phyloP scores from a whole-genome alignment of 2,329 filamentous ascomycete genomes.

The Colletotrichum sp. region DNA sequence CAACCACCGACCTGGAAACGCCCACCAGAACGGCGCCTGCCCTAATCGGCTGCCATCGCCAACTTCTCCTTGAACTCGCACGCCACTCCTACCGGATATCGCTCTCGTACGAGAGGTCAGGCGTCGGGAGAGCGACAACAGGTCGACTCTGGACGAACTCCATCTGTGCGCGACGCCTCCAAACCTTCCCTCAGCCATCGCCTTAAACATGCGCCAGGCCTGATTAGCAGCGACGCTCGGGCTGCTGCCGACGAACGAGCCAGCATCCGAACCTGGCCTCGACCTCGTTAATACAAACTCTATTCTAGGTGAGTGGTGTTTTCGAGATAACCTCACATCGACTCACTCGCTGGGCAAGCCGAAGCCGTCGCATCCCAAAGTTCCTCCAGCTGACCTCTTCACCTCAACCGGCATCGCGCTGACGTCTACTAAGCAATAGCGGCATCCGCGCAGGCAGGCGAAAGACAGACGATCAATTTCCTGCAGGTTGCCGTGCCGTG shows the following conservation, averaged over 20 bases:
- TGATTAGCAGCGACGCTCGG: neutral
- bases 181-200: neutral
- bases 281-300: neutral
- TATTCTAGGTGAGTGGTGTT: neutral
- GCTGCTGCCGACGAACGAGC: neutral
- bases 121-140: neutral
- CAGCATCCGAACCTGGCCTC: neutral
- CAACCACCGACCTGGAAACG: neutral
- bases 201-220: neutral
- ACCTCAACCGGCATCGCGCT: neutral
- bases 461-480: constrained; percentile 2
- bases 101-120: constrained; percentile 5
- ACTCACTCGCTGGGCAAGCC: neutral
- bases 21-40: neutral
- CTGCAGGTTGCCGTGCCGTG: constrained; percentile 12
- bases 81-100: neutral
- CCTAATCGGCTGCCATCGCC: neutral
- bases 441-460: neutral
- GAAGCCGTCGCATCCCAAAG: neutral
- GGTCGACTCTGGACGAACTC: neutral
- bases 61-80: neutral
- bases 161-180: constrained; percentile 16
- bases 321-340: neutral
- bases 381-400: neutral
- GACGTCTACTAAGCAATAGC: neutral